A percentile compares a stretch with the other conserved stretches of the same genome.
phyloP scores from a whole-genome alignment of 495 filamentous ascomycete species.

The Xylaria curta region DNA sequence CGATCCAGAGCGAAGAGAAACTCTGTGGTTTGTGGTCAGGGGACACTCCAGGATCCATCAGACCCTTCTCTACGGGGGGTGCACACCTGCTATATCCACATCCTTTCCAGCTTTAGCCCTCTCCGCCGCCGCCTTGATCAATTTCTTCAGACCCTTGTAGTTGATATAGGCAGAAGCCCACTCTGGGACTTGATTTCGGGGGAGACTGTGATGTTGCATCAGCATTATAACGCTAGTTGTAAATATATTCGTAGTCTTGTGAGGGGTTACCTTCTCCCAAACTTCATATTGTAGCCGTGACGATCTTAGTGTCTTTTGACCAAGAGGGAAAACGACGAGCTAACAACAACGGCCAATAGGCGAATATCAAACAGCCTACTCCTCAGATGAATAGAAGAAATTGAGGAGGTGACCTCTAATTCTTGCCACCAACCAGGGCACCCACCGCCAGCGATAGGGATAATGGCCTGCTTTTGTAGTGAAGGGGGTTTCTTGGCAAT shows the following conservation, averaged over 20 bases:
- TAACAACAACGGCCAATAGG: not conserved
- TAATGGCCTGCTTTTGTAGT: not conserved
- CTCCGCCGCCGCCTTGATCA: constrained; percentile 78
- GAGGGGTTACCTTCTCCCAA: constrained; percentile 67
- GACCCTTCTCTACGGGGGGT: constrained; percentile 34
- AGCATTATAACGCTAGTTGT: constrained; percentile 11
- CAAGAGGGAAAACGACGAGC: not conserved
- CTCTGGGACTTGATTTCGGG: constrained; percentile 94
- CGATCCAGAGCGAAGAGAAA: constrained; percentile 95
- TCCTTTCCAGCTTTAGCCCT: constrained; percentile 69
- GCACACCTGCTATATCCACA: constrained; percentile 75
- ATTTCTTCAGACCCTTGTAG: constrained; percentile 94
- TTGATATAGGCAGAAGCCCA: constrained; percentile 94
- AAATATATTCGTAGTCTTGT: not conserved
- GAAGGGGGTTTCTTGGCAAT: constrained; percentile 3
- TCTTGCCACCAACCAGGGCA: not conserved
- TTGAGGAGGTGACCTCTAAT: not conserved
- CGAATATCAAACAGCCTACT: constrained; percentile 2
- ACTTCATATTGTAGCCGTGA: constrained; percentile 69
- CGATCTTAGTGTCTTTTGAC: constrained; percentile 2
- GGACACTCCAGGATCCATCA: constrained; percentile 35
- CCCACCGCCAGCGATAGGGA: constrained; percentile 1
- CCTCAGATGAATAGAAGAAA: not conserved
- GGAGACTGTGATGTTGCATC: constrained; percentile 60
- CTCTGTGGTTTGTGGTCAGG: constrained; percentile 60